Percentiles rank a stretch among this genome's conserved stretches.
Evolutionary conservation across 2,329 filamentous ascomycete genomes (phyloP).

Genomic region (Pyricularia grisea): DNA sequence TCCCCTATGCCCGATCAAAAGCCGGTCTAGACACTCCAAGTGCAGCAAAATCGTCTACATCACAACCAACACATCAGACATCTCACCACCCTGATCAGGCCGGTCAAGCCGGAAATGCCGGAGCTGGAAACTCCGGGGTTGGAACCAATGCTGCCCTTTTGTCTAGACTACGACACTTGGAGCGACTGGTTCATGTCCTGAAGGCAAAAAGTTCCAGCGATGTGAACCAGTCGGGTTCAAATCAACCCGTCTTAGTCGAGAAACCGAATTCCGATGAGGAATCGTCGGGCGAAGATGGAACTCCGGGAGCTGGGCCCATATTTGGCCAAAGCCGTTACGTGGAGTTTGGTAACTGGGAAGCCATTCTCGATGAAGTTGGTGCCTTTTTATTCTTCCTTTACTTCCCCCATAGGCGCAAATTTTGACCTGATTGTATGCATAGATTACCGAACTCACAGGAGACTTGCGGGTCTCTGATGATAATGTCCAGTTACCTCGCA

Average conservation of each 20-base stretch:
- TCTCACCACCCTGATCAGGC: neutral
- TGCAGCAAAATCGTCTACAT: neutral
- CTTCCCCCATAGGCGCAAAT: neutral
- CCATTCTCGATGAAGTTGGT: slow-evolving; percentile 18
- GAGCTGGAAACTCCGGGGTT: neutral
- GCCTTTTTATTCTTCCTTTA: neutral
- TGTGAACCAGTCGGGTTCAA: neutral
- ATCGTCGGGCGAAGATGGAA: neutral
- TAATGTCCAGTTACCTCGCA: neutral
- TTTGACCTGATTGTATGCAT: neutral
- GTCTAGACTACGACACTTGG: slow-evolving; percentile 7
- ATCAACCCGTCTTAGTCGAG: neutral
- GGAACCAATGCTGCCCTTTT: neutral
- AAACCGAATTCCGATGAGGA: neutral
- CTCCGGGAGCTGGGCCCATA: slow-evolving; percentile 8
- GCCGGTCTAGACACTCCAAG: neutral
- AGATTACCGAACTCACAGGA: slow-evolving; percentile 12
- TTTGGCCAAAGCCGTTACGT: slow-evolving; percentile 16
- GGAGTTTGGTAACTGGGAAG: slow-evolving; percentile 19
- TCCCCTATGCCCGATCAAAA: slow-evolving; percentile 9
- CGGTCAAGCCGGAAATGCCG: neutral
- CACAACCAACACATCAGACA: neutral
- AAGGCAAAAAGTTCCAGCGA: neutral
- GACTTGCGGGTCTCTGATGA: slow-evolving; percentile 9
- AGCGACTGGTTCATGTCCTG: slow-evolving; percentile 6